Conservation (phyloP, 352 stramenopile genomes). For the Phytophthora megakarya region DNA sequence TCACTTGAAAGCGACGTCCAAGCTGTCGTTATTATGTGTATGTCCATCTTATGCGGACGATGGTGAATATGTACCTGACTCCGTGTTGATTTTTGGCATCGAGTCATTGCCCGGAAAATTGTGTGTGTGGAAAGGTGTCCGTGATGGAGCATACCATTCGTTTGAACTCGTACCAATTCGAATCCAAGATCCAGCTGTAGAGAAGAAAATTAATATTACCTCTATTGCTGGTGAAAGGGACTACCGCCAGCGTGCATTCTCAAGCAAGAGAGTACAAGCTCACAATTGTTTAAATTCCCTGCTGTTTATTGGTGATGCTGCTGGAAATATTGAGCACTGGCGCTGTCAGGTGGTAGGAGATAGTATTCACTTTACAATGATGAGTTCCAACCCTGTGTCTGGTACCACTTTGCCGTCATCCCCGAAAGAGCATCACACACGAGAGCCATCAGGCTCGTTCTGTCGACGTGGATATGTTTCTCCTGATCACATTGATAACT, state of each 20-base stretch:
- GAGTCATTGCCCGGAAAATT: constrained; percentile 52
- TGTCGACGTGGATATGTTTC: constrained; percentile 43
- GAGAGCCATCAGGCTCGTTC: constrained; percentile 28
- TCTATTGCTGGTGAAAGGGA: constrained; percentile 79
- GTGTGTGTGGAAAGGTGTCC: constrained; percentile 67
- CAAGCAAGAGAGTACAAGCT: constrained; percentile 40
- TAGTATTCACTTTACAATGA: constrained; percentile 74
- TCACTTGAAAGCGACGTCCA: constrained; percentile 36
- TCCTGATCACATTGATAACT: constrained; percentile 19
- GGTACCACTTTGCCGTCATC: constrained; percentile 7
- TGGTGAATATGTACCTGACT: constrained; percentile 74
- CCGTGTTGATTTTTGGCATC: constrained; percentile 73
- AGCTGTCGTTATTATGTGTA: constrained; percentile 59
- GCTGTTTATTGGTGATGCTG: constrained; percentile 71
- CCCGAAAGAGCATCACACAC: constrained; percentile 1
- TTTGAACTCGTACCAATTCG: constrained; percentile 59
- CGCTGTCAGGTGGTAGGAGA: constrained; percentile 58
- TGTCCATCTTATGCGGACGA: constrained; percentile 79
- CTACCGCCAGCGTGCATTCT: constrained; percentile 82
- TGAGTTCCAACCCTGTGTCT: constrained; percentile 51
- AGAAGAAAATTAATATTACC: constrained; percentile 66
- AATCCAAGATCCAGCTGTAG: constrained; percentile 52
- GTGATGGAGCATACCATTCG: constrained; percentile 31
- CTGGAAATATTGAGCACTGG: constrained; percentile 75
- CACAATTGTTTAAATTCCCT: constrained; percentile 67